Conservation (phyloP, 2,329 filamentous ascomycete genomes). For the Paracoccidioides lutzii region DNA sequence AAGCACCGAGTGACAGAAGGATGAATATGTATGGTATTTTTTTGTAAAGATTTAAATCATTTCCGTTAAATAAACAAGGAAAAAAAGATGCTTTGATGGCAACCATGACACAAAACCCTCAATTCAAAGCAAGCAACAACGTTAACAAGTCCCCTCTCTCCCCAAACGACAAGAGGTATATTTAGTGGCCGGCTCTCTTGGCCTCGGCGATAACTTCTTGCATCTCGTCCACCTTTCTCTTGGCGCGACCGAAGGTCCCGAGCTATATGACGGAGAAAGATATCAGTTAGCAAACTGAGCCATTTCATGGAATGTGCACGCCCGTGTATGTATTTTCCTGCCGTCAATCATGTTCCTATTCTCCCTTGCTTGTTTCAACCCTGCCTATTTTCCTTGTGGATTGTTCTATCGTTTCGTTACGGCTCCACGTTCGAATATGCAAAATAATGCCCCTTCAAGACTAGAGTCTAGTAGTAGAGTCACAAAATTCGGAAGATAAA, state of each 20-base stretch:
- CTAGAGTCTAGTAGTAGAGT: background rate
- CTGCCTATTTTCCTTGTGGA: background rate
- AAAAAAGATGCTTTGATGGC: constrained; percentile 10
- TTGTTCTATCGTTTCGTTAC: background rate
- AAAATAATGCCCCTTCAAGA: background rate
- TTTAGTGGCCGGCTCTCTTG: constrained; percentile 59
- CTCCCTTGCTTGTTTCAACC: background rate
- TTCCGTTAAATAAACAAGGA: constrained; percentile 10
- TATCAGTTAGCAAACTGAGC: background rate
- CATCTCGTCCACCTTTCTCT: constrained; percentile 99
- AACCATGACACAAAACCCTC: constrained; percentile 1
- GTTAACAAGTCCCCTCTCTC: background rate
- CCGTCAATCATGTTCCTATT: background rate
- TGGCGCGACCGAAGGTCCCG: constrained; percentile 96
- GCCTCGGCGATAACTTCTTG: constrained; percentile 95
- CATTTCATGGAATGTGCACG: background rate
- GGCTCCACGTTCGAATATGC: background rate
- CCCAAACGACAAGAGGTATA: background rate
- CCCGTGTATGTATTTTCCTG: background rate
- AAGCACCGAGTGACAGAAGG: background rate
- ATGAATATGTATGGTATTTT: background rate
- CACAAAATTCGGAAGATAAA: too few species aligned
- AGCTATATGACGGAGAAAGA: constrained; percentile 45
- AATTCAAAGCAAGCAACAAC: background rate
- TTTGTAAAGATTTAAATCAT: constrained; percentile 7